These are phyloP conservation scores for Fraxinus velutina DNA, from an alignment of 305 asterid genomes.

Conservation along the genomic window DNA sequence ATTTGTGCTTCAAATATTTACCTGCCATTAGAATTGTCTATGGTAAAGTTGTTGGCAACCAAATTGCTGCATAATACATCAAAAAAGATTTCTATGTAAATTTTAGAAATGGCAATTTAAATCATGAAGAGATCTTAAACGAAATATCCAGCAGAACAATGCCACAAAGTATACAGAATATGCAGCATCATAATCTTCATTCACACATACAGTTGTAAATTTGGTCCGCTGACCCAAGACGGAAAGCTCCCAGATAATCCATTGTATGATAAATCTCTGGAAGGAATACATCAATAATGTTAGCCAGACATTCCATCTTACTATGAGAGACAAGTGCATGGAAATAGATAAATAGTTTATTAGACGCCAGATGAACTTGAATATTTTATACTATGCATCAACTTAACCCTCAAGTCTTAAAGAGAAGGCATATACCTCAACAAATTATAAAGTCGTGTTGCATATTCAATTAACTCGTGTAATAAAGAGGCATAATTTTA, in stretches of 20 bases:
- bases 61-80: constrained; percentile 49
- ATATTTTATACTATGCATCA: not conserved
- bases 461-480: not conserved
- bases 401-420: not conserved
- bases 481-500: not conserved
- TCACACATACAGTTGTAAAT: constrained; percentile 56
- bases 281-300: constrained; percentile 7
- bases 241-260: constrained; percentile 68
- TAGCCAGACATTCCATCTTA: not conserved
- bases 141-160: not conserved
- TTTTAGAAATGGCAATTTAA: constrained; percentile 9
- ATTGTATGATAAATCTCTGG: constrained; percentile 88
- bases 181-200: not conserved
- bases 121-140: not conserved
- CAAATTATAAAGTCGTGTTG: not conserved
- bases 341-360: not conserved
- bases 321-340: not conserved
- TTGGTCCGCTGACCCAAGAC: constrained; percentile 50
- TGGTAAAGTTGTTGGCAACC: constrained; percentile 65
- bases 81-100: constrained; percentile 20
- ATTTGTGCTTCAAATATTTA: constrained; percentile 21
- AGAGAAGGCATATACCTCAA: not conserved
- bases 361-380: not conserved
- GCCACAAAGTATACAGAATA: not conserved
- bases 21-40: constrained; percentile 45